A percentile compares a stretch with the other conserved stretches of the same genome.
Conservation (phyloP, 306 rosid genomes). For the Lathyrus tuberosus region DNA sequence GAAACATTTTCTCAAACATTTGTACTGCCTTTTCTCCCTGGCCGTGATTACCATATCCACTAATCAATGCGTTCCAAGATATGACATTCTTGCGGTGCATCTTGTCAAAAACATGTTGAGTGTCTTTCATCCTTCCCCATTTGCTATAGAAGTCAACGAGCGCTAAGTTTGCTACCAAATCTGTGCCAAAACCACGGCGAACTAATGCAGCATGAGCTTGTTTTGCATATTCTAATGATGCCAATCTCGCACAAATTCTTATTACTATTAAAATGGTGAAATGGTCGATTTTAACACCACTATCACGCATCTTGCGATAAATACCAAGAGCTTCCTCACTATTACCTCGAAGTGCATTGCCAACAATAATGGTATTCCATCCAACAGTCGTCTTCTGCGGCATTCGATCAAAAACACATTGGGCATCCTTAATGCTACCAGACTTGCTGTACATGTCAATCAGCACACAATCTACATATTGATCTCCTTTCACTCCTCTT, state of each 20-base stretch:
- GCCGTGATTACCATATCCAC: conserved; percentile 87
- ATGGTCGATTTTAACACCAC: conserved; percentile 70
- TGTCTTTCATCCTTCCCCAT: conserved; percentile 89
- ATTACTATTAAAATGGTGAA: conserved; percentile 76
- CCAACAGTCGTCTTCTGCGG: conserved; percentile 74
- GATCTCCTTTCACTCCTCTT: no score
- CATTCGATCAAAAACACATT: no score
- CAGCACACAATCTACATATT: no score
- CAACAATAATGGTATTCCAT: conserved; percentile 89
- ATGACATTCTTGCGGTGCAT: conserved; percentile 70
- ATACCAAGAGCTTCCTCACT: conserved; percentile 78
- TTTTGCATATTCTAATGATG: conserved; percentile 74
- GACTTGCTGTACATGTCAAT: no score
- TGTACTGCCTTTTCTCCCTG: conserved; percentile 72
- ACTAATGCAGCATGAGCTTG: conserved; percentile 88
- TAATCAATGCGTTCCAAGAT: conserved; percentile 91
- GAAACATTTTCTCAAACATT: conserved; percentile 78
- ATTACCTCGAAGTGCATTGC: conserved; percentile 80
- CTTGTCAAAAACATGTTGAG: conserved; percentile 71
- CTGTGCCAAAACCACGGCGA: no score
- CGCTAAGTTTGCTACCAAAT: conserved; percentile 74
- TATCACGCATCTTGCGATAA: conserved; percentile 68
- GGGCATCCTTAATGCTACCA: no score
- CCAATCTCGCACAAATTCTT: conserved; percentile 81
- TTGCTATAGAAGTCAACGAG: conserved; percentile 91